Evolutionary conservation across 805 yeast genomes (phyloP), one percentile per base, ranked within the genome.

Genomic region (Saccharomycopsis sp.): DNA sequence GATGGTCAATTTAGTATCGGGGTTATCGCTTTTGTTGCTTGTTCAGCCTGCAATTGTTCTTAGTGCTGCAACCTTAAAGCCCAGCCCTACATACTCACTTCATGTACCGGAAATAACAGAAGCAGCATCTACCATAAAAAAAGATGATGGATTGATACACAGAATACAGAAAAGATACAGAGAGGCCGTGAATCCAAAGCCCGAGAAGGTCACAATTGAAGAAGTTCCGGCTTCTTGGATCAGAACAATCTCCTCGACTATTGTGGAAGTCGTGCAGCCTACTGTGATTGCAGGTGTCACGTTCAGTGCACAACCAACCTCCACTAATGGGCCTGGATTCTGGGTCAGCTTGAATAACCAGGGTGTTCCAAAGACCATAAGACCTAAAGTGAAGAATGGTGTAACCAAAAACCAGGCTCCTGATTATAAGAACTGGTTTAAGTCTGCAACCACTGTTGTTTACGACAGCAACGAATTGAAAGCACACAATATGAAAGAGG

Each of bases 281-380:
- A 75, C 75, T 0, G 85, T 86, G 51, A 76, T 80, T 62, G 81
- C 77, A 52, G 84, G 84, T 42, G 84, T 82, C 15, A 81, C 85
- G 1, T 78, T 79, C 58, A 72, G 73, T 47, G 78, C 71, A 1
- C 75, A 76, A 57, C 84, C 83, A 2, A 67, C 71, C 17, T 67
- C 68, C 7, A 65, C 64, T 15, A 76, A 84, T 64, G 86, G 87
- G 8, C 78, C 89, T 63, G 84, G 83, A 60, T 90, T 89, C 7
- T 90, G 97, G 97, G 75, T 90, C 47, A 80, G 89, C 1, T 75
- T 90, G 67, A 80, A 89, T 59, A 84, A 85, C 62, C 82, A 85
- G 61, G 97, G 97, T 17, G 70, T 78, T 8, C 96, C 97, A 56
- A 84, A 86, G 68, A 89, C 96, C 0, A 81, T 90, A 54, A 77